Conservation (phyloP, 2,329 filamentous ascomycete genomes). For the Aspergillus flavus region DNA sequence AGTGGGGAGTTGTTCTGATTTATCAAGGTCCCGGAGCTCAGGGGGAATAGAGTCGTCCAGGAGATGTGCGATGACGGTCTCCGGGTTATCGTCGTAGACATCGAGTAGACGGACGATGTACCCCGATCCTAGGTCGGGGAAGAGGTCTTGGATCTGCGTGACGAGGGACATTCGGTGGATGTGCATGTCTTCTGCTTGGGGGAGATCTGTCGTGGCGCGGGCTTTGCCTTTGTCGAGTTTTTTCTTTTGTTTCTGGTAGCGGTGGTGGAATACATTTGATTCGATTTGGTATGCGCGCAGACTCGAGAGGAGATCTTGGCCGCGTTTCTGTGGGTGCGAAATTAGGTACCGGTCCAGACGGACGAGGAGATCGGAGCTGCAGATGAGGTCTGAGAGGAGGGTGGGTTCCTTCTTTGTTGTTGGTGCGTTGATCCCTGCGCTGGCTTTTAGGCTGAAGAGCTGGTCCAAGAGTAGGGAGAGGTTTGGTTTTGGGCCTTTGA, state of each 20-base stretch:
- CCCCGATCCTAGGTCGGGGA: conserved; percentile 80
- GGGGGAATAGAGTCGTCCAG: conserved; percentile 75
- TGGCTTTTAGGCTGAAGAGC: conserved; percentile 75
- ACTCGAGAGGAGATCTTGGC: conserved; percentile 42
- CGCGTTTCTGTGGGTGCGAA: conserved; percentile 43
- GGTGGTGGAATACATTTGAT: conserved; percentile 41
- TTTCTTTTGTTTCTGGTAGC: conserved; percentile 44
- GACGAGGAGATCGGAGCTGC: conserved; percentile 71
- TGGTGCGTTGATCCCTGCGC: conserved; percentile 63
- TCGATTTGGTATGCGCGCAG: conserved; percentile 44
- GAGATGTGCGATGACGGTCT: conserved; percentile 78
- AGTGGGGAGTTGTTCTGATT: conserved; percentile 56
- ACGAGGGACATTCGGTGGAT: conserved; percentile 82
- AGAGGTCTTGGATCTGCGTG: conserved; percentile 89
- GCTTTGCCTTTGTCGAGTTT: conserved; percentile 46
- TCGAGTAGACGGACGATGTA: conserved; percentile 81
- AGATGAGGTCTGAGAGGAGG: conserved; percentile 79
- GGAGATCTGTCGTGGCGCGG: conserved; percentile 31
- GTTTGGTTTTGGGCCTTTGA: conserved; percentile 68
- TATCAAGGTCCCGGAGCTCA: conserved; percentile 66
- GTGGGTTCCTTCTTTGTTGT: conserved; percentile 51
- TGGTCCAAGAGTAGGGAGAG: conserved; percentile 78
- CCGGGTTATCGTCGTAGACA: conserved; percentile 74
- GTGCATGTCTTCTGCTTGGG: conserved; percentile 59
- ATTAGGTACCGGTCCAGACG: conserved; percentile 42